Conservation (phyloP, 306 rosid genomes). For the Oxytropis ochrocephala region DNA sequence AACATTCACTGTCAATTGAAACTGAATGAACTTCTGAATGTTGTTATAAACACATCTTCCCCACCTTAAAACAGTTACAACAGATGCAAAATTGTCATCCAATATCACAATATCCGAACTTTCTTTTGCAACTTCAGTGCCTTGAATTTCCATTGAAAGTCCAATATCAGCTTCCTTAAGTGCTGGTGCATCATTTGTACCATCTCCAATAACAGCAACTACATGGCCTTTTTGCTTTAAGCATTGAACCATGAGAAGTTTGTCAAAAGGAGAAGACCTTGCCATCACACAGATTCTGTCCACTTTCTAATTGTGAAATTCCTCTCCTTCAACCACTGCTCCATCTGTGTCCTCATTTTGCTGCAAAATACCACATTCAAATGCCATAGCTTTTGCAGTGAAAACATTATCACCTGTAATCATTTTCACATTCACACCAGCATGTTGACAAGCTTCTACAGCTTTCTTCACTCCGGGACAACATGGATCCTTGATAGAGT, state of each 20-base stretch:
- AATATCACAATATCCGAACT: conserved; percentile 33
- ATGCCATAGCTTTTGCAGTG: conserved; percentile 34
- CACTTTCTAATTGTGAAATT: conserved; percentile 26
- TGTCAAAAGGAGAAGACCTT: conserved; percentile 33
- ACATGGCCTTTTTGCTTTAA: conserved; percentile 30
- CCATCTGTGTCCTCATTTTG: conserved; percentile 1
- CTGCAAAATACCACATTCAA: conserved; percentile 25
- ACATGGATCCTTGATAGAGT: conserved; percentile 31
- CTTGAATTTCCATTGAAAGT: conserved; percentile 35
- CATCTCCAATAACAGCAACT: conserved; percentile 34
- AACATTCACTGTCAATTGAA: conserved; percentile 30
- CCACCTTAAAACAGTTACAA: conserved; percentile 30
- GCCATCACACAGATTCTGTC: conserved; percentile 34
- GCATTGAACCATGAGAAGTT: conserved; percentile 33
- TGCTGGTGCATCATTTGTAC: conserved; percentile 35
- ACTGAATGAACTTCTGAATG: too few species aligned
- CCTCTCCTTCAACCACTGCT: conserved; percentile 30
- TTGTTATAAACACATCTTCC: conserved; percentile 36
- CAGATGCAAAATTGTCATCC: conserved; percentile 27
- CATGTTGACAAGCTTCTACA: conserved; percentile 22
- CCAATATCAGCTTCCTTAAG: conserved; percentile 36
- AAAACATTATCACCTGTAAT: conserved; percentile 33
- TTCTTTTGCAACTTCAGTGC: conserved; percentile 36
- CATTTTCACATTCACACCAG: conserved; percentile 33
- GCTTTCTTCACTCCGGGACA: conserved; percentile 18